Evolutionary conservation across 2,329 filamentous ascomycete species (phyloP), one percentile per base, ranked within the genome.

Genomic region (Colletotrichum godetiae): DNA sequence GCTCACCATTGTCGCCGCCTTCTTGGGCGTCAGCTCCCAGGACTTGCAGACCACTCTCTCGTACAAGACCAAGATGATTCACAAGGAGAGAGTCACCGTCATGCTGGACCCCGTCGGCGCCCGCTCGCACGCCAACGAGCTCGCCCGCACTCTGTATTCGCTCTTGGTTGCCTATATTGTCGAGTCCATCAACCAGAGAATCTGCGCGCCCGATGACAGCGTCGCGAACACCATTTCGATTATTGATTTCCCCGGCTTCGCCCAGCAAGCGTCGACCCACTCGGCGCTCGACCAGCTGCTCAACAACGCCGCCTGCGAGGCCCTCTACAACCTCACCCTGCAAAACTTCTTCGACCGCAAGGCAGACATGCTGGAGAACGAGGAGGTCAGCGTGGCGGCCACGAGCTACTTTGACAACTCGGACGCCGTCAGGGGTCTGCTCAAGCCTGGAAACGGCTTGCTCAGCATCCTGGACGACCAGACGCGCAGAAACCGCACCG

Each of bases 361-460:
- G 82, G 95, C 95, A 0, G 96, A 98, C 75, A 91, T 97, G 84
- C 88, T 99, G 27, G 97, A 99, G 80, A 95, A 93, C 1, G 97
- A 99, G 81, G 97, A 99, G 81, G 94, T 99, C 46, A 91, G 88
- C 37, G 94, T 99, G 3, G 90, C 95, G 2, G 92, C 95, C 0
- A 98, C 96, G 0, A 98, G 95, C 84, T 99, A 98, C 83, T 99
- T 98, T 78, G 97, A 99, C 83, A 99, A 98, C 82, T 95, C 94
- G 0, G 97, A 98, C 81, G 95, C 96, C 11, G 95, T 98, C 74
- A 95, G 94, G 78, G 96, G 95, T 13, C 88, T 99, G 37, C 86
- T 99, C 68, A 99, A 98, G 85, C 89, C 94, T 69, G 95, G 95
- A 31, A 98, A 98, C 78, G 97, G 97, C 57, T 87, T 99, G 52